Evolutionary conservation across 148 eudicot species (phyloP).

Genomic region (Bassia scoparia): DNA sequence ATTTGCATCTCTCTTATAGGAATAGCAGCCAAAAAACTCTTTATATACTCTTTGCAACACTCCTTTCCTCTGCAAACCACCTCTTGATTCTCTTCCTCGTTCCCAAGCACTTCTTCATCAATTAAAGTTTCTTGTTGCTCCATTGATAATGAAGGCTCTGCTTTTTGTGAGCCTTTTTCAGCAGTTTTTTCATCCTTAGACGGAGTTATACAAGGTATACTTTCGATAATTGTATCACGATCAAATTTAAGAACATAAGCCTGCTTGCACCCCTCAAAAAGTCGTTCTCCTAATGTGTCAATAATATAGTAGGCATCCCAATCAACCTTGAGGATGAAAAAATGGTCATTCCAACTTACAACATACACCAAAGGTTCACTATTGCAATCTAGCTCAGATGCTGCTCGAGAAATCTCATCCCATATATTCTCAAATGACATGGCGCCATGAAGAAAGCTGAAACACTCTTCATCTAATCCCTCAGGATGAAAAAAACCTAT

Average conservation of each 20-base stretch:
- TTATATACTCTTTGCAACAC: slow-evolving; percentile 72
- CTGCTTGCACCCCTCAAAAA: slow-evolving; percentile 68
- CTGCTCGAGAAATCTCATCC: slow-evolving; percentile 56
- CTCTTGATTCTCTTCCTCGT: slow-evolving; percentile 27
- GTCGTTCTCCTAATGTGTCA: slow-evolving; percentile 87
- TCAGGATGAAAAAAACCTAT: slow-evolving; percentile 78
- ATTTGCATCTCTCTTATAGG: slow-evolving; percentile 70
- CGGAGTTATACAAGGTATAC: slow-evolving; percentile 23
- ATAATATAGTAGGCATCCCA: slow-evolving; percentile 71
- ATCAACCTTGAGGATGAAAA: slow-evolving; percentile 68
- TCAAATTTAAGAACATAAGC: slow-evolving; percentile 69
- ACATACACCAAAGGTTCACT: slow-evolving; percentile 50
- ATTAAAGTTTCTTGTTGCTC: background rate
- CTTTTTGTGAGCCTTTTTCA: background rate
- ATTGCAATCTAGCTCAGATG: slow-evolving; percentile 21
- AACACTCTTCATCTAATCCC: slow-evolving; percentile 50
- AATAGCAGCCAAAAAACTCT: slow-evolving; percentile 81
- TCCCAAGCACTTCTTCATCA: slow-evolving; percentile 10
- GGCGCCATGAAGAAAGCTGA: slow-evolving; percentile 60
- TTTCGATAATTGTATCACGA: slow-evolving; percentile 40
- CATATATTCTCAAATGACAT: slow-evolving; percentile 85
- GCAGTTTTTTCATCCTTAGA: slow-evolving; percentile 2
- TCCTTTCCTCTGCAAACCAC: slow-evolving; percentile 53
- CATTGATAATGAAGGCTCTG: slow-evolving; percentile 15
- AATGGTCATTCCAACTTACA: slow-evolving; percentile 87